Percentiles rank a stretch among this genome's conserved stretches.
phyloP scores from a whole-genome alignment of 805 yeast genomes.

The Candida lessepsii region DNA sequence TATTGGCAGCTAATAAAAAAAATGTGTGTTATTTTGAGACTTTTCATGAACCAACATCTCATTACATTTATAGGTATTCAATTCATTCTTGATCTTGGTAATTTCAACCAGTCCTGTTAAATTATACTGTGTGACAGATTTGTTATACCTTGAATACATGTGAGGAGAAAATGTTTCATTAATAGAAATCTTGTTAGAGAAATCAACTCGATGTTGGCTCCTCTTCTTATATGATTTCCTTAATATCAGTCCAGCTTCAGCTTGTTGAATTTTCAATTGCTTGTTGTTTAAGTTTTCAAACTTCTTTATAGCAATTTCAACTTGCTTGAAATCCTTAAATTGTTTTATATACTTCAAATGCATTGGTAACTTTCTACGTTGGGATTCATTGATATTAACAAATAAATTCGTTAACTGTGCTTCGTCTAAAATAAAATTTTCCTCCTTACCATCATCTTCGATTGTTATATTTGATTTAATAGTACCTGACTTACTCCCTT shows the following conservation, averaged over 20 bases:
- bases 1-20: constrained; percentile 41
- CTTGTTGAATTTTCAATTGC: constrained; percentile 1
- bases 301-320: constrained; percentile 29
- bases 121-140: constrained; percentile 50
- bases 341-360: constrained; percentile 37
- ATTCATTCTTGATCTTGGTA: constrained; percentile 58
- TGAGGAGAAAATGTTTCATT: constrained; percentile 53
- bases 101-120: constrained; percentile 50
- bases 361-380: constrained; percentile 28
- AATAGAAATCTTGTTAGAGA: constrained; percentile 47
- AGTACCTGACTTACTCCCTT: constrained; percentile 3
- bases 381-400: constrained; percentile 21
- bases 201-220: constrained; percentile 29
- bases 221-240: constrained; percentile 9
- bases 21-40: constrained; percentile 63
- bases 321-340: constrained; percentile 30
- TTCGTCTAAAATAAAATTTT: constrained; percentile 20
- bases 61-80: constrained; percentile 60
- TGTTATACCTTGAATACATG: constrained; percentile 55
- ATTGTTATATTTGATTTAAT: constrained; percentile 7
- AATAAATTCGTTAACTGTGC: constrained; percentile 28
- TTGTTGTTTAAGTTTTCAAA: constrained; percentile 27
- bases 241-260: constrained; percentile 15
- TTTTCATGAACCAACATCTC: constrained; percentile 70
- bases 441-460: constrained; percentile 16